Evolutionary conservation across 805 yeast genomes (phyloP).

Genomic region (Jamesozyma lodderae): DNA sequence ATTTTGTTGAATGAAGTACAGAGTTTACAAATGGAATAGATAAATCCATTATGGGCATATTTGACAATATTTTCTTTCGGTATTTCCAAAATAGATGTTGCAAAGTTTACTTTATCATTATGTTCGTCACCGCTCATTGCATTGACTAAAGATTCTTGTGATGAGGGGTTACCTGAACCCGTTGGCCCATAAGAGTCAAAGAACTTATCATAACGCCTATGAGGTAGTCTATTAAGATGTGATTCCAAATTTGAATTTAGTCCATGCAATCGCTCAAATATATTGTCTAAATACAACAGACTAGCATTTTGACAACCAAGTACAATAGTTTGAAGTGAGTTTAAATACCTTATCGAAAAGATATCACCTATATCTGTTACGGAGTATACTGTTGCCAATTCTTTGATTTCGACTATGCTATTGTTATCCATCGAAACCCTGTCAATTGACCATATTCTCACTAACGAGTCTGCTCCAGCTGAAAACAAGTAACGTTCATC

Average conservation of each 20-base stretch:
- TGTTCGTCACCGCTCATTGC: background rate
- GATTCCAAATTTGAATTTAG: slow-evolving; percentile 10
- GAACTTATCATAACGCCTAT: slow-evolving; percentile 67
- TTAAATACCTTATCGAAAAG: slow-evolving; percentile 70
- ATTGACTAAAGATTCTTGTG: slow-evolving; percentile 1
- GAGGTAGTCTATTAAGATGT: slow-evolving; percentile 40
- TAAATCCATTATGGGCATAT: slow-evolving; percentile 89
- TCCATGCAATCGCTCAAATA: slow-evolving; percentile 17
- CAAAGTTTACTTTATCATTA: background rate
- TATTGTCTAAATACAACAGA: slow-evolving; percentile 55
- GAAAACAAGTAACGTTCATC: slow-evolving; percentile 58
- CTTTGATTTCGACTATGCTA: slow-evolving; percentile 24
- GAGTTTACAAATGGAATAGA: slow-evolving; percentile 49
- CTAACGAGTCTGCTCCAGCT: slow-evolving; percentile 84
- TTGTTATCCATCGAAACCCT: slow-evolving; percentile 9
- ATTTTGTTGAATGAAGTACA: slow-evolving; percentile 4
- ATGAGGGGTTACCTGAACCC: slow-evolving; percentile 33
- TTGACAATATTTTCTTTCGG: slow-evolving; percentile 55
- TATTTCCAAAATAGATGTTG: slow-evolving; percentile 47
- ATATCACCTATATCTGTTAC: slow-evolving; percentile 88
- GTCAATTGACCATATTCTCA: slow-evolving; percentile 72
- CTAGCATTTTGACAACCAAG: slow-evolving; percentile 92
- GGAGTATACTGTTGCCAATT: slow-evolving; percentile 70
- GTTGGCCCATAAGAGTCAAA: slow-evolving; percentile 89
- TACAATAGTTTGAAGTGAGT: slow-evolving; percentile 49